phyloP scores from a whole-genome alignment of 2,329 filamentous ascomycete genomes.

The Xylaria sp. region DNA sequence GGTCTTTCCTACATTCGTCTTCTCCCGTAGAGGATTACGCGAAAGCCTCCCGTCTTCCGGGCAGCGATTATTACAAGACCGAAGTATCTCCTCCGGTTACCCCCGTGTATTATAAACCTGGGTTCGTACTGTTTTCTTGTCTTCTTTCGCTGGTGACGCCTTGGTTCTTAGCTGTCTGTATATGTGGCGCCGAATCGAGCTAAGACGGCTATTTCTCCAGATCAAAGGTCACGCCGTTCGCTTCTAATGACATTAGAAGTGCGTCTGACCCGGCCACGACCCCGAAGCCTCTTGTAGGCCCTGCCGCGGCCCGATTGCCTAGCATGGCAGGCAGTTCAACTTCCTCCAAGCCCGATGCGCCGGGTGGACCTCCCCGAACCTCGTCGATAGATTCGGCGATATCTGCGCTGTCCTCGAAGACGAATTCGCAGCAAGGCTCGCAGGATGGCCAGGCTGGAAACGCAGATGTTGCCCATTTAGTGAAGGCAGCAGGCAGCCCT shows the following conservation, averaged over 20 bases:
- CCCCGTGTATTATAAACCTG: conserved; percentile 19
- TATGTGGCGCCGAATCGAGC: conserved; percentile 3
- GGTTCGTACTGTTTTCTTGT: conserved; percentile 24
- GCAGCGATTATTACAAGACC: conserved; percentile 13
- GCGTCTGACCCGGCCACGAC: conserved; percentile 47
- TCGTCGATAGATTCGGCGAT: conserved; percentile 94
- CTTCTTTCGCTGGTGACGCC: not conserved
- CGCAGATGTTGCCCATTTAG: conserved; percentile 77
- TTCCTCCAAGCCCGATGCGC: conserved; percentile 44
- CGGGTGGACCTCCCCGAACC: conserved; percentile 62
- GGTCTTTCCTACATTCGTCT: conserved; percentile 8
- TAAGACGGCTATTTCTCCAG: conserved; percentile 27
- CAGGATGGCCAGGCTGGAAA: conserved; percentile 61
- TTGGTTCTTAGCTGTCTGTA: not conserved
- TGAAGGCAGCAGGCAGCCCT: conserved; percentile 82
- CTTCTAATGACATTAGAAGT: conserved; percentile 55
- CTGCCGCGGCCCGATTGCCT: conserved; percentile 41
- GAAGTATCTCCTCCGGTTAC: conserved; percentile 30
- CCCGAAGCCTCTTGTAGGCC: conserved; percentile 47
- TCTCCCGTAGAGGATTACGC: conserved; percentile 10
- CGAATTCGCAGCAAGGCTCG: conserved; percentile 59
- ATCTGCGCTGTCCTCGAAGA: conserved; percentile 70
- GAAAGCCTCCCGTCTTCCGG: conserved; percentile 12
- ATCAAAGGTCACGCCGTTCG: conserved; percentile 30
- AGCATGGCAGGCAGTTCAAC: conserved; percentile 53